A percentile compares a stretch with the other conserved stretches of the same genome.
phyloP scores from a whole-genome alignment of 805 yeast species.

The Candida easanensis region DNA sequence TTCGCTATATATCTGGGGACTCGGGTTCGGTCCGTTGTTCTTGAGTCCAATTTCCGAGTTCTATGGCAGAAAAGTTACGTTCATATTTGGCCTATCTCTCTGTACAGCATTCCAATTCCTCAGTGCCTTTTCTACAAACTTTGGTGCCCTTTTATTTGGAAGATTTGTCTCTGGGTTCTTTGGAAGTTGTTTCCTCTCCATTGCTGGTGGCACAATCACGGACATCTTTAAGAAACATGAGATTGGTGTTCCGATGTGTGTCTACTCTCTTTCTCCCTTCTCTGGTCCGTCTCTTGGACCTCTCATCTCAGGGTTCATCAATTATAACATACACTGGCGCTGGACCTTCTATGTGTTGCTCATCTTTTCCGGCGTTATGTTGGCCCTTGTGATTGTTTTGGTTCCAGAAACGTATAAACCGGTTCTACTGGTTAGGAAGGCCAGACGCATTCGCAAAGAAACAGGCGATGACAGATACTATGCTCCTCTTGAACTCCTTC shows the following conservation, averaged over 20 bases:
- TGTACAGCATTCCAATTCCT: slow-evolving; percentile 56
- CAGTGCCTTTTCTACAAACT: slow-evolving; percentile 55
- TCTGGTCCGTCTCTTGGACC: slow-evolving; percentile 75
- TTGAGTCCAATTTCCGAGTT: slow-evolving; percentile 69
- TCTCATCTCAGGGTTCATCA: slow-evolving; percentile 52
- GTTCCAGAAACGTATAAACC: slow-evolving; percentile 69
- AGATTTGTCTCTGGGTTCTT: slow-evolving; percentile 70
- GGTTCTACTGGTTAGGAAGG: slow-evolving; percentile 48
- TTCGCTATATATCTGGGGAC: slow-evolving; percentile 64
- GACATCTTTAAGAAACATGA: slow-evolving; percentile 62
- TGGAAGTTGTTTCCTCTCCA: slow-evolving; percentile 72
- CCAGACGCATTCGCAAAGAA: slow-evolving; percentile 45
- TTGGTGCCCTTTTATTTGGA: slow-evolving; percentile 60
- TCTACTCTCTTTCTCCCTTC: slow-evolving; percentile 62
- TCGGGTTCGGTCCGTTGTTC: slow-evolving; percentile 65
- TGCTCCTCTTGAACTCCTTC: slow-evolving; percentile 36
- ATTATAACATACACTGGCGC: slow-evolving; percentile 51
- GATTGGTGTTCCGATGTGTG: slow-evolving; percentile 67
- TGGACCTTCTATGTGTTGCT: slow-evolving; percentile 69
- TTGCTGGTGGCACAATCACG: slow-evolving; percentile 75
- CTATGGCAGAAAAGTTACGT: slow-evolving; percentile 58
- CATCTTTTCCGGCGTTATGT: slow-evolving; percentile 58
- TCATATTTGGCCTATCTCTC: slow-evolving; percentile 57
- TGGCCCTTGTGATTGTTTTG: slow-evolving; percentile 40
- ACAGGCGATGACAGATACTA: slow-evolving; percentile 51